These are phyloP conservation scores for Gossypium schwendimanii DNA, from an alignment of 441 rosid genomes.

Conservation along the genomic window DNA sequence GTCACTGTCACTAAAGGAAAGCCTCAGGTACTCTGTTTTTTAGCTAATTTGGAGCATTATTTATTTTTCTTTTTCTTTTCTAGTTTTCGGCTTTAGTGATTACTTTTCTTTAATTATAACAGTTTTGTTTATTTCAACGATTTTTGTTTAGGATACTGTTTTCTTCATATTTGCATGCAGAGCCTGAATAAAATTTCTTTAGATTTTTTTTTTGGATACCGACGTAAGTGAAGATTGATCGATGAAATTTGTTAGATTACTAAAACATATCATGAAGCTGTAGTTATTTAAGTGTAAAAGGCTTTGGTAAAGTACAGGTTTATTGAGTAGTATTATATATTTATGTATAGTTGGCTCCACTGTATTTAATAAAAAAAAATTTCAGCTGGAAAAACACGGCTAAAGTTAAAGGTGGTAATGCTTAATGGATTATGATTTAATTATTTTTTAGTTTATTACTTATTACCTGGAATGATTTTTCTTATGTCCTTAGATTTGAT, in stretches of 20 bases:
- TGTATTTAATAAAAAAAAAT: neutral
- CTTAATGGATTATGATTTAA: neutral
- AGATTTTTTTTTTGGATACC: neutral
- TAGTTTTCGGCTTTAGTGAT: neutral
- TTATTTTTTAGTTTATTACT: neutral
- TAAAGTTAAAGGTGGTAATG: neutral
- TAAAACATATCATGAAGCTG: neutral
- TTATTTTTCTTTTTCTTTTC: neutral
- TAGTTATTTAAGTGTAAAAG: neutral
- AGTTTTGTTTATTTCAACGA: neutral
- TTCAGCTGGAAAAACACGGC: neutral
- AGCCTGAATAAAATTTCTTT: neutral
- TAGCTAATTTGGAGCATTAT: neutral
- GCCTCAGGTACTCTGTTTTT: constrained; percentile 48
- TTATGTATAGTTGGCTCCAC: neutral
- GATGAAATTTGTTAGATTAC: neutral
- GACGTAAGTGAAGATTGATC: too few relatives aligned
- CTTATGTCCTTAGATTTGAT: neutral
- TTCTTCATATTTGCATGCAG: neutral
- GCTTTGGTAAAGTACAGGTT: neutral
- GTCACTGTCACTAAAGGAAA: constrained; percentile 44
- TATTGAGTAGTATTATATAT: neutral
- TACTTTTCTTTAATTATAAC: neutral
- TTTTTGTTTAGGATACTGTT: neutral
- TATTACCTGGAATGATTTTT: neutral